phyloP scores from a whole-genome alignment of 2,329 filamentous ascomycete genomes.

The Aureobasidium sp. region DNA sequence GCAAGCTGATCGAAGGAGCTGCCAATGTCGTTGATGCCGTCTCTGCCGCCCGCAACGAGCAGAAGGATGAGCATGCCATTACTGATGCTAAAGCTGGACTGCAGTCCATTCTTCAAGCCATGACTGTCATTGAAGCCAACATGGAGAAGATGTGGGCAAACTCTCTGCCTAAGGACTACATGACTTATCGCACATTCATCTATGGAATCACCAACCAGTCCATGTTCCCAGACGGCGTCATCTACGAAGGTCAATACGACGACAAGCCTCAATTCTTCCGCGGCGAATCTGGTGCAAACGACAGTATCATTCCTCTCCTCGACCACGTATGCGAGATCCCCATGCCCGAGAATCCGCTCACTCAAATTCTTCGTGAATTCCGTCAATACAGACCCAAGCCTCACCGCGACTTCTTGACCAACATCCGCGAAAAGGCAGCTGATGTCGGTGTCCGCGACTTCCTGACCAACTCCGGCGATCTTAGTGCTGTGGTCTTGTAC shows the following conservation, averaged over 20 bases:
- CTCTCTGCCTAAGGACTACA: conserved; percentile 76
- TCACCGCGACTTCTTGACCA: conserved; percentile 75
- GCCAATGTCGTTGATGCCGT: conserved; percentile 57
- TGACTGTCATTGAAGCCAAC: conserved; percentile 27
- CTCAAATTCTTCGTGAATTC: conserved; percentile 82
- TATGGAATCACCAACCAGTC: conserved; percentile 89
- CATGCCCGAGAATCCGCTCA: conserved; percentile 86
- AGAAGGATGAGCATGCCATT: conserved; percentile 12
- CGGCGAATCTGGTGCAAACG: conserved; percentile 88
- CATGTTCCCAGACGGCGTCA: conserved; percentile 88
- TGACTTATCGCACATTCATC: conserved; percentile 90
- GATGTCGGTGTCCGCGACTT: conserved; percentile 52
- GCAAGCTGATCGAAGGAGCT: conserved; percentile 65
- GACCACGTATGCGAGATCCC: conserved; percentile 79
- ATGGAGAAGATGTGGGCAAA: conserved; percentile 71
- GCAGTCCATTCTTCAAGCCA: conserved; percentile 26
- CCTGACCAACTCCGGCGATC: conserved; percentile 29
- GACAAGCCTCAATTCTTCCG: conserved; percentile 65
- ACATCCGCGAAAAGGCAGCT: conserved; percentile 51
- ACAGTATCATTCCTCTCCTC: conserved; percentile 81
- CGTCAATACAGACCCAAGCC: conserved; percentile 81
- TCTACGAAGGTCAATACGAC: conserved; percentile 77
- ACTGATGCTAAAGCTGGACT: conserved; percentile 21
- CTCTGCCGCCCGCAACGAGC: conserved; percentile 10
- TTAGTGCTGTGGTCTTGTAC: conserved; percentile 28